Evolutionary conservation across 164 flowering plant genomes (phyloP), one percentile per base, ranked within the genome.

Genomic region (Pachysandra terminalis): DNA sequence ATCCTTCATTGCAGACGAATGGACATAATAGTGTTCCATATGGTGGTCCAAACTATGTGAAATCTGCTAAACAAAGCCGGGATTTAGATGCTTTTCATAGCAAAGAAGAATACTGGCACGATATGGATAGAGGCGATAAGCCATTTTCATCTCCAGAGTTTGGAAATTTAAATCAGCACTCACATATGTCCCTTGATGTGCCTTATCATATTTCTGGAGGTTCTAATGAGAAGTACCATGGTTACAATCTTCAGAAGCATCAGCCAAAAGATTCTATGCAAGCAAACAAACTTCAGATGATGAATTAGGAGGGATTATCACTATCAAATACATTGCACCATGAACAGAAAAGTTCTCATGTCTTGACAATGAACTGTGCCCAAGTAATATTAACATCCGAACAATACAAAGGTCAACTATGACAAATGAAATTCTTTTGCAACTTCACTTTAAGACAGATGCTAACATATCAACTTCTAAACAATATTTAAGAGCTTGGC

Each of bases 291-390:
- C 48, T 64, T 12, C 67, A 55, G 32, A 23, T 26, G 49, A 21
- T 24, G 27, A 63, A 48, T 19, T 64, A 65, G 70, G 72, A 69
- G 22, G 56, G 24, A 9, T 32, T 59, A 24, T 27, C 73, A 22
- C 64, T 57, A 12, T 21, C 69, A 19, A 59, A 64, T 62, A 52
- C 53, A 22, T 27, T 63, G 23, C 35, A 27, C 40, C 49, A 62
- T 72, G 74, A 68, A 14, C 72, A 62, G 32, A 68, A 59, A 56
- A 64, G 68, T 51, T 68, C 68, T n/a, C n/a, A n/a, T n/a, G n/a
- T n/a, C n/a, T n/a, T n/a, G 9, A 19, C 32, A 37, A 71, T 51
- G 51, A 56, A 67, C 37, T 25, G 45, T 48, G 67, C 48, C 32
- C 26, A n/a, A n/a, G n/a, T n/a, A n/a, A n/a, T n/a, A n/a, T n/a